Evolutionary conservation across 139 green algal genomes (phyloP), one percentile per base, ranked within the genome.

Genomic region (Spirogloea muscicola): DNA sequence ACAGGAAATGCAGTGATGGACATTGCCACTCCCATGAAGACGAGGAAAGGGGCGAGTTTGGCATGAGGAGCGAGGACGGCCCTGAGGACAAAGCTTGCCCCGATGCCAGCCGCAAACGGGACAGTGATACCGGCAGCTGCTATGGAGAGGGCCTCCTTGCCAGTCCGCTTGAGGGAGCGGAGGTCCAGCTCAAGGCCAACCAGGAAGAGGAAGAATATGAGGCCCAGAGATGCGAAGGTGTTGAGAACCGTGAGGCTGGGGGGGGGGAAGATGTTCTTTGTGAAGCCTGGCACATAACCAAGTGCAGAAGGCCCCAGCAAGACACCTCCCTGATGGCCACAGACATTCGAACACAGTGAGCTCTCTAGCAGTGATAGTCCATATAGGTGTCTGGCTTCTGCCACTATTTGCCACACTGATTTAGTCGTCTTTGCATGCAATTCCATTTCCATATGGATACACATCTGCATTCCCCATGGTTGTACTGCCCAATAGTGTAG

Each of bases 161-260:
- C 68, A 21, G 77, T 67, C 31, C 65, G 60, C 4, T n/a, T 29
- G 37, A 86, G 29, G 13, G 72, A 49, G 3, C 27, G 33, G 31
- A 69, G 64, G 60, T 86, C 82, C 40, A 86, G 72, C 68, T 86
- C 82, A 16, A 82, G 66, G 10, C 82, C 82, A 29, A 86, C 41
- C 34, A 85, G 63, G 62, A 86, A 86, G 60, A 86, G 77, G 71
- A 83, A 86, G 41, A 79, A 82, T 31, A 86, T 78, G 34, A 86
- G 61, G 13, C 82, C 82, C 7, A 80, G 9, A 46, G 82, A 85
- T 25, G 82, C 82, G 31, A 86, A 29, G 31, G 58, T 79, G 10
- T 18, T 61, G 36, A 79, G 70, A 7, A 79, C 61, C 16, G 59
- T 37, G 21, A 79, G 37, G n/a, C 40, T 65, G 18, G 29, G 27